A percentile compares a stretch with the other conserved stretches of the same genome.
These are phyloP conservation scores for Globisporangium nunn DNA, from an alignment of 352 stramenopile genomes.

Conservation along the genomic window DNA sequence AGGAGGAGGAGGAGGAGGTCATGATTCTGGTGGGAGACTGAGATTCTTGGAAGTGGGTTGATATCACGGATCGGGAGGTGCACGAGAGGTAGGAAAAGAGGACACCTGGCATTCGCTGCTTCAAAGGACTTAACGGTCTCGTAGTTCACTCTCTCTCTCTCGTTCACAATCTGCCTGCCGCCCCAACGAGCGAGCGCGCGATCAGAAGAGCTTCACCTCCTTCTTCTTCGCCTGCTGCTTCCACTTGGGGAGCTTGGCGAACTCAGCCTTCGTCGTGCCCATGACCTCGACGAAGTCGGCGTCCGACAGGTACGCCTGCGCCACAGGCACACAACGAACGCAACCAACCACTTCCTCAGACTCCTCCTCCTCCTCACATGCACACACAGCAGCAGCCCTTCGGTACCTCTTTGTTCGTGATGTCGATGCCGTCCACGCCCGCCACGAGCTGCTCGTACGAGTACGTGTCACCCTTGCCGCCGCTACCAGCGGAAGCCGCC, in stretches of 20 bases:
- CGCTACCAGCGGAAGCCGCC: background rate
- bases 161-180: background rate
- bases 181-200: too few relatives aligned
- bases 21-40: too few relatives aligned
- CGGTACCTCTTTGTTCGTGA: slow-evolving; percentile 61
- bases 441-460: slow-evolving; percentile 59
- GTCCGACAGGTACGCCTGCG: slow-evolving; percentile 68
- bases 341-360: too few relatives aligned
- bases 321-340: background rate
- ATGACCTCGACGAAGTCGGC: slow-evolving; percentile 74
- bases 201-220: slow-evolving; percentile 80
- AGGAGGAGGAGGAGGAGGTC: too few relatives aligned
- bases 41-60: too few relatives aligned
- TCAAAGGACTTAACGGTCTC: too few relatives aligned
- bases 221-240: slow-evolving; percentile 87
- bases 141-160: background rate
- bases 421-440: slow-evolving; percentile 74
- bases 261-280: slow-evolving; percentile 54
- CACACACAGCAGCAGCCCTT: slow-evolving; percentile 5
- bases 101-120: too few relatives aligned
- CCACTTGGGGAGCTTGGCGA: slow-evolving; percentile 70
- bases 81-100: too few relatives aligned
- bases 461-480: slow-evolving; percentile 31
- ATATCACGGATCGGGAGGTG: too few relatives aligned
- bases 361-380: background rate